Conservation (phyloP, 768 basidiomycete genomes). For the Clitopilus passeckerianus region DNA sequence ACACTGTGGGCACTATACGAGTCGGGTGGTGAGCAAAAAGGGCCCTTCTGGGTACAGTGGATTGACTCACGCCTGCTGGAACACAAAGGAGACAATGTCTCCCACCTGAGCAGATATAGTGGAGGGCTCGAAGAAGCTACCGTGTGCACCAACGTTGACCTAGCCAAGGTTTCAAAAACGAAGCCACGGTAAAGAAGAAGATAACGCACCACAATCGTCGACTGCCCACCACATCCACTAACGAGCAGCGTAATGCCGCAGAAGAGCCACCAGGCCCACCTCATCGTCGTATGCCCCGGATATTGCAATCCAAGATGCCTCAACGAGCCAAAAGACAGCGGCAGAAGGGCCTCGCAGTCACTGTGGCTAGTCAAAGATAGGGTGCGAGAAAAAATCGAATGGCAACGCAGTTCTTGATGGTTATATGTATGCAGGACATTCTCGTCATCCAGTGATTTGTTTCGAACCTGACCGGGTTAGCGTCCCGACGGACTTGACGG, state of each 20-base stretch:
- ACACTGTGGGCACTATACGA: conserved; percentile 30
- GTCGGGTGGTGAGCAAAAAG: background rate
- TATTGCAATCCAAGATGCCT: background rate
- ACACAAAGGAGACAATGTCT: conserved; percentile 34
- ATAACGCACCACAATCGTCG: conserved; percentile 8
- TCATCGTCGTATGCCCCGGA: background rate
- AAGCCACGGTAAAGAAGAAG: background rate
- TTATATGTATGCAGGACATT: background rate
- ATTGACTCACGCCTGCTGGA: conserved; percentile 25
- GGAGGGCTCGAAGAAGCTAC: conserved; percentile 33
- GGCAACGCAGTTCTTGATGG: background rate
- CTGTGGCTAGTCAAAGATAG: background rate
- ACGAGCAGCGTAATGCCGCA: background rate
- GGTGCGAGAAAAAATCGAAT: background rate
- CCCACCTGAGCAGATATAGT: conserved; percentile 22
- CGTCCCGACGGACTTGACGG: background rate
- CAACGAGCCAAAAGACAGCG: background rate
- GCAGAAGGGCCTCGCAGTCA: background rate
- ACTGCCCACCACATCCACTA: background rate
- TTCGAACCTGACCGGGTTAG: background rate
- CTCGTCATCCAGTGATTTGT: background rate
- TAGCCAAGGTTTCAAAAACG: conserved; percentile 5
- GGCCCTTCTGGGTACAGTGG: too few relatives aligned
- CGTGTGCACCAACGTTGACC: conserved; percentile 33
- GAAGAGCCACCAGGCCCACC: background rate